These are phyloP conservation scores for Fagopyrum homotropicum DNA, from an alignment of 148 eudicot species.

Conservation along the genomic window DNA sequence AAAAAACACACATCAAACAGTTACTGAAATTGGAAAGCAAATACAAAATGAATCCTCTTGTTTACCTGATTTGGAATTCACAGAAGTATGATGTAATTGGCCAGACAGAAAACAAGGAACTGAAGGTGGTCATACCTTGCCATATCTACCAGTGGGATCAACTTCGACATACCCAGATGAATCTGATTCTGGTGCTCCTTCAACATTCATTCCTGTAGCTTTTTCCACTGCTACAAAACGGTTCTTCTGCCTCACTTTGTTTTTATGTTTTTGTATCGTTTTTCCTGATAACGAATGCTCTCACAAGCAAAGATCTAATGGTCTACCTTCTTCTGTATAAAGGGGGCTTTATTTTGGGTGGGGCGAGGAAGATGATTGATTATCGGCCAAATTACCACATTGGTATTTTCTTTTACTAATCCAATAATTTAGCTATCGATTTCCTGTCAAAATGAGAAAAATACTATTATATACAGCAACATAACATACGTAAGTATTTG, in stretches of 20 bases:
- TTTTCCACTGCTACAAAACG: conserved; percentile 1
- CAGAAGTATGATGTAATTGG: background rate
- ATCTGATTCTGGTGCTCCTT: conserved; percentile 17
- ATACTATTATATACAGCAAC: too few relatives aligned
- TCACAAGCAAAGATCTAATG: background rate
- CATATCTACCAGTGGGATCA: conserved; percentile 94
- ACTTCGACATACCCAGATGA: conserved; percentile 64
- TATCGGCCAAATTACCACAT: background rate
- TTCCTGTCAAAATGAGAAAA: too few relatives aligned
- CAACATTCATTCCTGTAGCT: conserved; percentile 9
- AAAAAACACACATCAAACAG: background rate
- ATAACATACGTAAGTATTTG: too few relatives aligned
- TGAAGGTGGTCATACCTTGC: conserved; percentile 41
- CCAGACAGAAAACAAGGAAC: background rate
- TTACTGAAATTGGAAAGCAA: background rate
- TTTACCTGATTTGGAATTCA: background rate
- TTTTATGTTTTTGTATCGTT: background rate
- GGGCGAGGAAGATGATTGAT: conserved; percentile 3
- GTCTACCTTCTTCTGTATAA: background rate
- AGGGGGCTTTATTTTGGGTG: background rate
- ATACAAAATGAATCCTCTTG: background rate
- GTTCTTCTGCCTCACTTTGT: background rate
- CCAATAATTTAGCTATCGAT: too few relatives aligned
- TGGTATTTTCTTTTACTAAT: too few relatives aligned
- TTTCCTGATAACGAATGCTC: background rate